phyloP scores from a whole-genome alignment of 371 early-diverging fungal species.

The Rhizopus stolonifer region DNA sequence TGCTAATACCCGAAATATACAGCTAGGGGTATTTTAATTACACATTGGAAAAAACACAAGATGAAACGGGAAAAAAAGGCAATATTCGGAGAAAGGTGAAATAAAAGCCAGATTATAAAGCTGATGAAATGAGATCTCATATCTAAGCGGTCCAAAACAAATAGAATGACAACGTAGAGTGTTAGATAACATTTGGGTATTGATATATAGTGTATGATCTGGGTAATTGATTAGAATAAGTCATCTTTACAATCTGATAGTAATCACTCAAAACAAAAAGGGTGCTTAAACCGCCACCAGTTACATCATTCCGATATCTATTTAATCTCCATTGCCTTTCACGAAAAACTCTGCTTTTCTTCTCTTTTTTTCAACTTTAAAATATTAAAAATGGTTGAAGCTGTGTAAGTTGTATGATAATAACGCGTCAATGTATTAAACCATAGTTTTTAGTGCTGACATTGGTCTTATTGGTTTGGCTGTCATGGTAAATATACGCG shows the following conservation, averaged over 20 bases:
- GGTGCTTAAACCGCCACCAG: background rate
- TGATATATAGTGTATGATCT: no score
- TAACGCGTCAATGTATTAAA: background rate
- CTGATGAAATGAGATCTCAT: background rate
- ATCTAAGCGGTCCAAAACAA: no score
- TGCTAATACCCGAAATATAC: background rate
- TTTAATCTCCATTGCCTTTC: slow-evolving; percentile 1
- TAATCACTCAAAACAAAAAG: background rate
- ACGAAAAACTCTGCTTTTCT: background rate
- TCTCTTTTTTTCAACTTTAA: background rate
- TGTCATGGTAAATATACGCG: slow-evolving; percentile 87
- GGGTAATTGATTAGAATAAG: background rate
- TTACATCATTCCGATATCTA: slow-evolving; percentile 6
- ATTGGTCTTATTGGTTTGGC: slow-evolving; percentile 99
- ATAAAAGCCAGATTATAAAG: background rate
- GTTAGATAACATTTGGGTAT: no score
- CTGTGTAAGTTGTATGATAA: slow-evolving; percentile 18
- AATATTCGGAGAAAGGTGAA: slow-evolving; percentile 1
- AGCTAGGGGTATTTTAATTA: background rate
- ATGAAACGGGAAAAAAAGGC: slow-evolving; percentile 1
- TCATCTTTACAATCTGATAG: background rate
- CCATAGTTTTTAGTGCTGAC: slow-evolving; percentile 75
- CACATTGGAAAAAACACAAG: background rate
- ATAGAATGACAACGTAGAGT: no score
- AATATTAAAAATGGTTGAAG: slow-evolving; percentile 27